Conservation (phyloP, 495 filamentous ascomycete genomes). For the Viridothelium virens region DNA sequence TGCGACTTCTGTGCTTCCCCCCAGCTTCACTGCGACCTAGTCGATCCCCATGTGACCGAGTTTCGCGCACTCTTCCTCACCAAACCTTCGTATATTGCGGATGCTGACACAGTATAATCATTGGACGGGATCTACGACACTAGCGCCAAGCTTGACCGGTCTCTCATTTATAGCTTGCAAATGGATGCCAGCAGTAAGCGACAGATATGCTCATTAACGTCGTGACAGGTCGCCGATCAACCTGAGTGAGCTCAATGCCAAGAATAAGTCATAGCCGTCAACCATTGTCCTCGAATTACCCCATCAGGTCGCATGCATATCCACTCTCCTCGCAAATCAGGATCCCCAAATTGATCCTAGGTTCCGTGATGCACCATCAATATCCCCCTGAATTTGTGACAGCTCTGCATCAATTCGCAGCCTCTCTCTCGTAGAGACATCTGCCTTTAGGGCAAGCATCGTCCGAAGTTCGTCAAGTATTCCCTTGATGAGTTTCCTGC, state of each 20-base stretch:
- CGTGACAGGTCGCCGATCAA: neutral
- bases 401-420: neutral
- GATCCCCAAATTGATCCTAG: neutral
- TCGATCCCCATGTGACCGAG: neutral
- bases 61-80: too few species aligned
- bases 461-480: conserved; percentile 1
- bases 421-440: neutral
- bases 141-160: neutral
- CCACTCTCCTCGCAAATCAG: neutral
- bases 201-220: neutral
- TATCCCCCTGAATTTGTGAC: neutral
- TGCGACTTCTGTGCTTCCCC: neutral
- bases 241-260: neutral
- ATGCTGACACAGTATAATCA: neutral
- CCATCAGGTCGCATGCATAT: neutral
- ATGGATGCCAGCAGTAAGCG: neutral
- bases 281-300: neutral
- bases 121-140: neutral
- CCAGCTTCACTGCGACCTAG: neutral
- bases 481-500: conserved; percentile 1
- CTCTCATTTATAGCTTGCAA: neutral
- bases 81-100: too few species aligned
- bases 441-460: neutral
- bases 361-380: neutral
- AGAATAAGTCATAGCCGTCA: neutral